A percentile compares a stretch with the other conserved stretches of the same genome.
phyloP scores from a whole-genome alignment of 164 flowering plant genomes.

The Stephania yunnanensis region DNA sequence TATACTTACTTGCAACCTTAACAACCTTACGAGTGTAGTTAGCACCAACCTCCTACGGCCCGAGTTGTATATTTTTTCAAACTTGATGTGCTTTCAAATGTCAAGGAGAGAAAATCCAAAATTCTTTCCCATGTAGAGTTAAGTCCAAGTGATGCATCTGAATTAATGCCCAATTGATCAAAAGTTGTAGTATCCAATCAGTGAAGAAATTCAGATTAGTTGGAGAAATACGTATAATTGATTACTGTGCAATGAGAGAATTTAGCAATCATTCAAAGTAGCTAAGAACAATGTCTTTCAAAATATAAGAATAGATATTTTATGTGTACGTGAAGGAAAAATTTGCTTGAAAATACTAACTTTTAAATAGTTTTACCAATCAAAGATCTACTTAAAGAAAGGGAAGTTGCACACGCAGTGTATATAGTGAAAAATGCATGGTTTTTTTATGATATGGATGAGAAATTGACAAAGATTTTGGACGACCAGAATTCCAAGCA shows the following conservation, averaged over 20 bases:
- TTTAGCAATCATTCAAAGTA: not conserved
- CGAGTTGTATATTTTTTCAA: slow-evolving; percentile 63
- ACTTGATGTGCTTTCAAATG: slow-evolving; percentile 58
- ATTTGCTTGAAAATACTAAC: not conserved
- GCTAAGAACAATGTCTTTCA: no score
- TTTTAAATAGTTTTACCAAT: not conserved
- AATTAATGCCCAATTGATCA: slow-evolving; percentile 80
- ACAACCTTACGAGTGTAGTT: slow-evolving; percentile 1
- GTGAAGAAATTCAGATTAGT: slow-evolving; percentile 21
- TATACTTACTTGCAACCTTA: slow-evolving; percentile 1
- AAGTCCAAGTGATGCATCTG: slow-evolving; percentile 34
- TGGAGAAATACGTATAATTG: not conserved
- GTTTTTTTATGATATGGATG: no score
- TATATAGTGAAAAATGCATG: no score
- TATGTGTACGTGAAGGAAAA: no score
- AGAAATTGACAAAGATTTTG: no score
- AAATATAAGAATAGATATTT: no score
- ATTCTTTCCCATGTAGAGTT: slow-evolving; percentile 45
- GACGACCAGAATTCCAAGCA: no score
- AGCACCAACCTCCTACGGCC: slow-evolving; percentile 73
- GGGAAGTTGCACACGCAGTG: no score
- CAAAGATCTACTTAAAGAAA: not conserved
- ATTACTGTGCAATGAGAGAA: no score
- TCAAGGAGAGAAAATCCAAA: slow-evolving; percentile 36
- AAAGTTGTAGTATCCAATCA: slow-evolving; percentile 50